Evolutionary conservation across 208 protist species (phyloP), one percentile per base, ranked within the genome.

Genomic region (Crithidia acanthocephali): DNA sequence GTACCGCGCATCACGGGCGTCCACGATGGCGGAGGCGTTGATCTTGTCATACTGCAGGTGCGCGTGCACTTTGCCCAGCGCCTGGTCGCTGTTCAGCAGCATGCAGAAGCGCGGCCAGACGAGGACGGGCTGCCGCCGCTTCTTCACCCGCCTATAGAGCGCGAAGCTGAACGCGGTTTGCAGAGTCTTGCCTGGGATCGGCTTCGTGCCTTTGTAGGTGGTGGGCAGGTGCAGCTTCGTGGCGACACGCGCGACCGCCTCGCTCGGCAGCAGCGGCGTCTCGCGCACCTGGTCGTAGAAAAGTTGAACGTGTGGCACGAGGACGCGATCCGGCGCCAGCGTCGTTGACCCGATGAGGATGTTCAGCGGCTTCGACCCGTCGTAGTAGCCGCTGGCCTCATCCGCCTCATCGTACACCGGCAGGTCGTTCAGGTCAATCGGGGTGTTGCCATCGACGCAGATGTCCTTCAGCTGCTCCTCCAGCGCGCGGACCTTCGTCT

Each of bases 71-170:
- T 65, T 51, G 20, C 68, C 58, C 22, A 71, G 47, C 16, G 52
- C 51, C 28, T 71, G 45, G 30, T 71, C 42, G 15, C 27, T 69
- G 25, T 74, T 60, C 6, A 95, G 74, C 15, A 77, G 65, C 55
- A 93, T 83, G 76, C 90, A 95, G 76, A 95, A 95, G 15, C 76
- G 80, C 16, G 86, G 72, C 42, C 74, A 86, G 13, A 86, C 57
- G 52, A 58, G 55, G 6, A 44, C 55, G 11, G 74, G 63, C 33
- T 68, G 66, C 6, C 33, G 56, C 23, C 45, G 68, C 28, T 58
- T 78, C 51, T 59, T 64, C 20, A 33, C 44, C 10, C 35, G 51
- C 1, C 67, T 68, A 32, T 68, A 75, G 11, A 84, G 32, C 32
- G 76, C 70, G 61, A 93, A 95, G 72, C 90, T 95, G 47, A 89